A percentile compares a stretch with the other conserved stretches of the same genome.
These are phyloP conservation scores for Rhodamnia rubescens DNA, from an alignment of 345 rosid species.

Conservation along the genomic window DNA sequence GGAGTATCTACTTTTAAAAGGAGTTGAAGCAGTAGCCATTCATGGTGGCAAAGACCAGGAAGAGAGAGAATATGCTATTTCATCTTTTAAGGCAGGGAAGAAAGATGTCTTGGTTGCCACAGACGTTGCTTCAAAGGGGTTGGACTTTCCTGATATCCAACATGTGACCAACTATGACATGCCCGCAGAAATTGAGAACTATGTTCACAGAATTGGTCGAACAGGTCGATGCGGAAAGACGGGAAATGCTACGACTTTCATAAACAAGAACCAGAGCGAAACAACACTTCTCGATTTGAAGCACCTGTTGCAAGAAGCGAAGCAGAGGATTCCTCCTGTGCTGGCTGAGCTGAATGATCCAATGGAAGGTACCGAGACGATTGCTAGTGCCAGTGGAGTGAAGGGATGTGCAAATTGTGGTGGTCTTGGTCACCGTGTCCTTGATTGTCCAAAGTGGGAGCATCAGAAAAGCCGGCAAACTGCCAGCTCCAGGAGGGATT, in stretches of 20 bases:
- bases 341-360: slow-evolving; percentile 84
- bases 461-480: slow-evolving; percentile 76
- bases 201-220: slow-evolving; percentile 87
- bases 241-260: slow-evolving; percentile 86
- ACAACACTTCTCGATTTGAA: no score
- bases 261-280: no score
- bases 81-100: slow-evolving; percentile 73
- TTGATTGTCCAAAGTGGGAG: slow-evolving; percentile 83
- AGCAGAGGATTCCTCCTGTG: no score
- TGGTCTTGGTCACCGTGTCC: slow-evolving; percentile 82
- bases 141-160: slow-evolving; percentile 88
- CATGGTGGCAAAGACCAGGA: slow-evolving; percentile 55
- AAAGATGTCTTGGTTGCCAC: slow-evolving; percentile 91
- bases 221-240: slow-evolving; percentile 94
- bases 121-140: slow-evolving; percentile 86
- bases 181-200: slow-evolving; percentile 94
- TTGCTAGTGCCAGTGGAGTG: slow-evolving; percentile 64
- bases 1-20: no score
- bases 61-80: slow-evolving; percentile 82
- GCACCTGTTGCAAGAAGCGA: no score
- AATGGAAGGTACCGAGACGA: slow-evolving; percentile 69
- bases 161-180: slow-evolving; percentile 91
- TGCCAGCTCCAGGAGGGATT: slow-evolving; percentile 76
- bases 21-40: no score
- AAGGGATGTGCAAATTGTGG: slow-evolving; percentile 96